Conservation (phyloP, 73 alveolate species). For the Paramecium caudatum region DNA sequence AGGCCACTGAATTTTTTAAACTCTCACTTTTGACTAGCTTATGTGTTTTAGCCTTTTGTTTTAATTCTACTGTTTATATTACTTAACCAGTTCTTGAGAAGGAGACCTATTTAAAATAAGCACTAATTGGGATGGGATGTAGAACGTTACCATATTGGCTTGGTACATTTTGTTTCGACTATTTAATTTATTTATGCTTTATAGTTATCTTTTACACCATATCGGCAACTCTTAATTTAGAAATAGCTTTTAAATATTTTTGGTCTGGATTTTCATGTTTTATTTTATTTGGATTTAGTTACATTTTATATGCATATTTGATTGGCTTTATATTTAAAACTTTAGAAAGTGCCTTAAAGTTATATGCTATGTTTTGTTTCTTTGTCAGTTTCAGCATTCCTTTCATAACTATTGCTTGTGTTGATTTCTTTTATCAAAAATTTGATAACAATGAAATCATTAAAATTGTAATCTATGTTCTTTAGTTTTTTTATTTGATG, state of each 20-base stretch:
- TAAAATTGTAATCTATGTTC: background rate
- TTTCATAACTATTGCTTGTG: conserved; percentile 5
- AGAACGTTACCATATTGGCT: conserved; percentile 75
- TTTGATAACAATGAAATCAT: background rate
- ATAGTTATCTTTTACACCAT: conserved; percentile 20
- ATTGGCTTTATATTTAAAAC: conserved; percentile 71
- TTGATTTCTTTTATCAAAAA: background rate
- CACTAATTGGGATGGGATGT: conserved; percentile 74
- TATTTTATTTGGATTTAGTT: conserved; percentile 56
- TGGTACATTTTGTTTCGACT: conserved; percentile 73
- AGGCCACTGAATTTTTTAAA: conserved; percentile 16
- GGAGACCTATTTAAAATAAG: conserved; percentile 56
- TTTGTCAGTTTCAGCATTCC: conserved; percentile 49
- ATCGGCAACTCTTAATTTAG: conserved; percentile 25
- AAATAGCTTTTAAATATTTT: conserved; percentile 15
- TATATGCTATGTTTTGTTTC: conserved; percentile 69
- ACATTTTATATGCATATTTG: conserved; percentile 63
- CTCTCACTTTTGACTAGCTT: conserved; percentile 8
- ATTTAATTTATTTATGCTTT: conserved; percentile 23
- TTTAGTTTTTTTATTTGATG: background rate
- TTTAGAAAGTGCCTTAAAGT: conserved; percentile 56
- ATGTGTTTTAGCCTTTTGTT: conserved; percentile 52
- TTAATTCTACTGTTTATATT: conserved; percentile 66
- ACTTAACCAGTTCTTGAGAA: conserved; percentile 70
- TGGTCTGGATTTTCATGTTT: conserved; percentile 41